These are phyloP conservation scores for Fusarium multiceps DNA, from an alignment of 2,329 filamentous ascomycete species.

Conservation along the genomic window DNA sequence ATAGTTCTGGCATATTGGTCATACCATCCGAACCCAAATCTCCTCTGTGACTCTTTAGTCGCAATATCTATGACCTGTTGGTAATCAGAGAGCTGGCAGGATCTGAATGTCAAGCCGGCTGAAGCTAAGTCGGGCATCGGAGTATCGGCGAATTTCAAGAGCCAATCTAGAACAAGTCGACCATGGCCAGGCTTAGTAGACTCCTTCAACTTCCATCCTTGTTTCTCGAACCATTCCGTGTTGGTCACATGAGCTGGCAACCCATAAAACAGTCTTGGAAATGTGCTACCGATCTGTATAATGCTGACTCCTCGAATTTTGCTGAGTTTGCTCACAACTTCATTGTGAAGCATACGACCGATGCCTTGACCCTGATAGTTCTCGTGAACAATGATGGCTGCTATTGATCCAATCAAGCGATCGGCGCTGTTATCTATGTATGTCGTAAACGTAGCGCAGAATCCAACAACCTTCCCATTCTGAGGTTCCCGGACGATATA, in stretches of 20 bases:
- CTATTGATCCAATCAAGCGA: constrained; percentile 66
- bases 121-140: constrained; percentile 55
- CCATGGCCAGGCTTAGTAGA: constrained; percentile 58
- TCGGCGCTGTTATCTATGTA: constrained; percentile 65
- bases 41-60: constrained; percentile 58
- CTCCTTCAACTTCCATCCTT: constrained; percentile 64
- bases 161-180: constrained; percentile 64
- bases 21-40: constrained; percentile 66
- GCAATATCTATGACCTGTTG: constrained; percentile 62
- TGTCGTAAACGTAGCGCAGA: constrained; percentile 70
- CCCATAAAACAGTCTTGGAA: constrained; percentile 68
- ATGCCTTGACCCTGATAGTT: constrained; percentile 62
- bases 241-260: constrained; percentile 57
- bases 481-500: constrained; percentile 64
- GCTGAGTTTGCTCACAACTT: constrained; percentile 61
- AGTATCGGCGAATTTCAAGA: constrained; percentile 64
- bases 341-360: constrained; percentile 63
- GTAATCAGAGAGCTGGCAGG: constrained; percentile 60
- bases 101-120: constrained; percentile 57
- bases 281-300: constrained; percentile 68
- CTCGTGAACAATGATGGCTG: constrained; percentile 63
- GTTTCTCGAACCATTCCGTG: constrained; percentile 64
- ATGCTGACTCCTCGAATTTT: constrained; percentile 64
- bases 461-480: constrained; percentile 60
- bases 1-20: constrained; percentile 67